These are phyloP conservation scores for Neofusicoccum laricinum DNA, from an alignment of 2,329 filamentous ascomycete genomes.

Conservation along the genomic window DNA sequence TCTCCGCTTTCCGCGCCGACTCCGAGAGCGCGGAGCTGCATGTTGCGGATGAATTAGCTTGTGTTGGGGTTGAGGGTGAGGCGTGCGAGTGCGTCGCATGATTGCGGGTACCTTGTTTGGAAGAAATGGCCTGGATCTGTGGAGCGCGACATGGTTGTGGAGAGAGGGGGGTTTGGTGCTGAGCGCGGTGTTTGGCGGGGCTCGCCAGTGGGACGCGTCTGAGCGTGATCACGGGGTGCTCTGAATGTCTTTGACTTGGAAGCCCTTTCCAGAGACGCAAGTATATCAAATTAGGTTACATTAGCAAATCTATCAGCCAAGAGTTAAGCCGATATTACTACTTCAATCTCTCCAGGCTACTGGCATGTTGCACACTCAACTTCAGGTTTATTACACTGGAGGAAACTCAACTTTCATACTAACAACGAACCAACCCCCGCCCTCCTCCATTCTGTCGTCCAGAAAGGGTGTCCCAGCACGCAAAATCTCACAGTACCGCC, in stretches of 20 bases:
- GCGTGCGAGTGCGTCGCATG: background rate
- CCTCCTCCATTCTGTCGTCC: background rate
- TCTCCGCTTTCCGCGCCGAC: conserved; percentile 63
- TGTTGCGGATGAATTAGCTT: conserved; percentile 3
- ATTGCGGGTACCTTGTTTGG: conserved; percentile 71
- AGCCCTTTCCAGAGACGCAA: no score
- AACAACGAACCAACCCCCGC: background rate
- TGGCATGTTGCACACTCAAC: no score
- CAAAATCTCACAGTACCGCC: background rate
- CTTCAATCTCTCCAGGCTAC: background rate
- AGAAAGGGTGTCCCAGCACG: background rate
- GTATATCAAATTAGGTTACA: no score
- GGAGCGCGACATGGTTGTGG: conserved; percentile 59
- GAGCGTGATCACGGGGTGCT: conserved; percentile 3
- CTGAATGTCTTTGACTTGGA: no score
- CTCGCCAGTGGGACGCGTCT: conserved; percentile 12
- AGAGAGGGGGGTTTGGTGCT: background rate
- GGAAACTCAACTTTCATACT: background rate
- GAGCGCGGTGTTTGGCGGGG: background rate
- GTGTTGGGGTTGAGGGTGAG: background rate
- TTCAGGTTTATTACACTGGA: background rate
- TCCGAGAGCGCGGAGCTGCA: conserved; percentile 49
- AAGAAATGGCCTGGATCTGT: conserved; percentile 82
- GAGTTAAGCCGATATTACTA: background rate
- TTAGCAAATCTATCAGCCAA: no score